Conservation (phyloP, 768 basidiomycete genomes). For the Amanita jacksonii region DNA sequence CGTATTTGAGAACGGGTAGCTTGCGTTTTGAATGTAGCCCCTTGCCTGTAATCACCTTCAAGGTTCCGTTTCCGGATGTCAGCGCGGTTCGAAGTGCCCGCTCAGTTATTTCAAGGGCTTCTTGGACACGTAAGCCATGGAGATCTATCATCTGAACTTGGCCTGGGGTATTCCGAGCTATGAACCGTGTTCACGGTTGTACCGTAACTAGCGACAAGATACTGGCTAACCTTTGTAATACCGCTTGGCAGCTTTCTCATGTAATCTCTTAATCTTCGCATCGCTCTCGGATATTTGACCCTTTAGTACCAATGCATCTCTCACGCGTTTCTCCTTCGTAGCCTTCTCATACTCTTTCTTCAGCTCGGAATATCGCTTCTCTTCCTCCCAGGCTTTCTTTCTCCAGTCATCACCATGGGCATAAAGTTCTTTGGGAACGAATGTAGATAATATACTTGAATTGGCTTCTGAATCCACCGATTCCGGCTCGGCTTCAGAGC, state of each 20-base stretch:
- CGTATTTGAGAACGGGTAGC: slow-evolving; percentile 73
- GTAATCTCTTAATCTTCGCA: slow-evolving; percentile 25
- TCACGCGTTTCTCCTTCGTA: slow-evolving; percentile 21
- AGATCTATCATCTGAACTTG: slow-evolving; percentile 33
- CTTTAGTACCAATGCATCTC: slow-evolving; percentile 29
- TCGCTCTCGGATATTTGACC: slow-evolving; percentile 28
- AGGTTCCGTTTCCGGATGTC: slow-evolving; percentile 19
- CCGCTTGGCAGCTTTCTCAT: slow-evolving; percentile 36
- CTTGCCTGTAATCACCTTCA: slow-evolving; percentile 55
- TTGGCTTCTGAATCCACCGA: slow-evolving; percentile 7
- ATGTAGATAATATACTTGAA: slow-evolving; percentile 23
- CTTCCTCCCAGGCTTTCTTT: slow-evolving; percentile 30
- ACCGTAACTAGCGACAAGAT: slow-evolving; percentile 5
- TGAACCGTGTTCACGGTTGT: slow-evolving; percentile 6
- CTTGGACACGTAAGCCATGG: slow-evolving; percentile 36
- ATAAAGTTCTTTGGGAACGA: slow-evolving; percentile 21
- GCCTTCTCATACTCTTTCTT: slow-evolving; percentile 21
- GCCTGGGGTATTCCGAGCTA: slow-evolving; percentile 30
- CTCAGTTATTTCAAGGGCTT: slow-evolving; percentile 37
- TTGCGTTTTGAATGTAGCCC: slow-evolving; percentile 70
- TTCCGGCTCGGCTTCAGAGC: slow-evolving; percentile 5
- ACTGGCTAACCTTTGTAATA: slow-evolving; percentile 32
- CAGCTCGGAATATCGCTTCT: slow-evolving; percentile 19
- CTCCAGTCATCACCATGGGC: slow-evolving; percentile 28
- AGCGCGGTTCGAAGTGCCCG: slow-evolving; percentile 30